phyloP scores from a whole-genome alignment of 2,329 filamentous ascomycete genomes.

The Orbilia ellipsospora region DNA sequence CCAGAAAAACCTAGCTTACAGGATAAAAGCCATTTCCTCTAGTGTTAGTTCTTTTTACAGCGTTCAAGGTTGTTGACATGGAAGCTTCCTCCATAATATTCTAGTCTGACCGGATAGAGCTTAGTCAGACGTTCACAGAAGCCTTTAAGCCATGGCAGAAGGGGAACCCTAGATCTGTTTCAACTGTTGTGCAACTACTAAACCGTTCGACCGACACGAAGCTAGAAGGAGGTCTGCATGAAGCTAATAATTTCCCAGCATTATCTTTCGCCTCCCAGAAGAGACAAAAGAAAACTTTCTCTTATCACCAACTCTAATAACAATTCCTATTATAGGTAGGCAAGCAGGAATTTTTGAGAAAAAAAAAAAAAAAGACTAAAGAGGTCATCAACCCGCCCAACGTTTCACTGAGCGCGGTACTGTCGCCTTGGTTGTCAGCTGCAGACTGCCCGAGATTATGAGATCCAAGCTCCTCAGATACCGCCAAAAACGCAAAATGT shows the following conservation, averaged over 20 bases:
- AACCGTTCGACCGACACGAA: slow-evolving; percentile 45
- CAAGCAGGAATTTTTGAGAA: neutral
- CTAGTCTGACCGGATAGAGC: slow-evolving; percentile 41
- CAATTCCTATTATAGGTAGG: slow-evolving; percentile 51
- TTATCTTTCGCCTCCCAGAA: slow-evolving; percentile 35
- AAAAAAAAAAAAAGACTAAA: slow-evolving; percentile 13
- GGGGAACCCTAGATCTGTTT: slow-evolving; percentile 27
- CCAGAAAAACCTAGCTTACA: slow-evolving; percentile 13
- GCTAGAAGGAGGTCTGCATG: slow-evolving; percentile 36
- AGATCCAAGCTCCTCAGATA: too few species aligned
- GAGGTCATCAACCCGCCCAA: too few species aligned
- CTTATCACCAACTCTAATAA: slow-evolving; percentile 51
- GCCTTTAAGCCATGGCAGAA: slow-evolving; percentile 25
- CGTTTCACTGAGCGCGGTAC: too few species aligned
- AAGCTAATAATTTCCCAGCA: slow-evolving; percentile 36
- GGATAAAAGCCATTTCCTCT: slow-evolving; percentile 45
- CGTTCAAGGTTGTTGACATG: slow-evolving; percentile 50
- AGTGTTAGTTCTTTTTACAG: slow-evolving; percentile 42
- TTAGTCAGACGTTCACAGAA: slow-evolving; percentile 16
- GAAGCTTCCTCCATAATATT: slow-evolving; percentile 19
- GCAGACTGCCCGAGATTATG: neutral
- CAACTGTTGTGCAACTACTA: slow-evolving; percentile 51
- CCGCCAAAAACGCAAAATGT: too few species aligned
- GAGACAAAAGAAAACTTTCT: slow-evolving; percentile 20
- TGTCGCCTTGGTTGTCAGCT: neutral